Base-by-base conservation (phyloP, 148 eudicot genomes). In the Pouteria glomerata region DNA sequence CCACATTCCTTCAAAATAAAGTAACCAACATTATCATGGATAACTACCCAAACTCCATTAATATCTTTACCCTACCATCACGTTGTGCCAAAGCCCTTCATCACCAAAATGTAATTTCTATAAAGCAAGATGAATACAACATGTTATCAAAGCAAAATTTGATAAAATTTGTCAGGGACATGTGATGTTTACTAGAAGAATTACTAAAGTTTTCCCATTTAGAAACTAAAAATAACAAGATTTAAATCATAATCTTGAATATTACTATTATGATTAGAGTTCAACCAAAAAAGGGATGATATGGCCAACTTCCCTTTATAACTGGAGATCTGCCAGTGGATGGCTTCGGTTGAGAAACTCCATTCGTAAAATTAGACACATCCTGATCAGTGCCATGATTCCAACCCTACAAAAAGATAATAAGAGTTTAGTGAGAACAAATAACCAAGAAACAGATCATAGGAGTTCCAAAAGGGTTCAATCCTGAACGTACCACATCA, bases 321-420 rank as follows among this genome's bases (percentile, higher is more conserved):
- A 24, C 61, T 57, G 21, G 69, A 64, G 77, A 59, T 73, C 66
- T 61, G 33, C 72, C 70, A 13, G 52, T 12, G 26, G 72, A 68
- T 69, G 68, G 58, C 76, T 72, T 75, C 68, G 72, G 30, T 53
- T 34, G 55, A 72, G 66, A 53, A 52, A 39, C 57, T 69, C 70
- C 78, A 53, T 68, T 50, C 35, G 34, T 31, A 33, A 80, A 41
- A 4, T 55, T 29, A 58, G 80, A 76, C 26, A 72, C 59, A 55
- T 30, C 72, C 47, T 56, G 60, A 63, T 74, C 63, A 68, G 75
- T 48, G 53, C 74, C 68, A 67, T 51, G 74, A 59, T 75, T 78
- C 57, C 30, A 53, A 72, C 69, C 63, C 79, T 77, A 57, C 58
- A 71, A 56, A 76, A n/a, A 76, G 19, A 63, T 70, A 26, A 33